Evolutionary conservation across 208 protist genomes (phyloP).

Genomic region (Leishmania guyanensis): DNA sequence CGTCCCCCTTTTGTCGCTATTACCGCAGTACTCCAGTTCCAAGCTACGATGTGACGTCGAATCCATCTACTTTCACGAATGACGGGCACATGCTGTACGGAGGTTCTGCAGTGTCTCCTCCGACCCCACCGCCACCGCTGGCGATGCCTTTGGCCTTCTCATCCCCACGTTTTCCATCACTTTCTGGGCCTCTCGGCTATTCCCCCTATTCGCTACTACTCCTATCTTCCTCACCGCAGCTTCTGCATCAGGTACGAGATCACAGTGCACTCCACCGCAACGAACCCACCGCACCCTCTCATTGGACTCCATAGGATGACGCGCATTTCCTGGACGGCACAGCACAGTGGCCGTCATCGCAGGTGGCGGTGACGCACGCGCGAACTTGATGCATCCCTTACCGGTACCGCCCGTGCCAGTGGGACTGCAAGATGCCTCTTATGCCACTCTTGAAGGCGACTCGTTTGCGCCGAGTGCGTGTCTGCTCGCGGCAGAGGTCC

Average conservation of each 20-base stretch:
- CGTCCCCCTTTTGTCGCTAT: neutral
- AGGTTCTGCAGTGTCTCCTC: neutral
- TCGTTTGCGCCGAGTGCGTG: neutral
- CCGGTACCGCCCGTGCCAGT: neutral
- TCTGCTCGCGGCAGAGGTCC: neutral
- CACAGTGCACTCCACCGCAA: neutral
- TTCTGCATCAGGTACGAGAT: neutral
- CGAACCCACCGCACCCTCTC: neutral
- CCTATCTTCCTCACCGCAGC: neutral
- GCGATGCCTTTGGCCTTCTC: neutral
- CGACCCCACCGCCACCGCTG: neutral
- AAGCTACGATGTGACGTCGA: neutral
- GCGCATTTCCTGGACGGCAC: neutral
- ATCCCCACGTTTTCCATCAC: neutral
- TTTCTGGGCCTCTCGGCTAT: neutral
- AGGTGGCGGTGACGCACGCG: neutral
- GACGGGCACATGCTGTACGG: neutral
- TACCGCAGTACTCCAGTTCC: neutral
- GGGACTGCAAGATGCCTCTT: neutral
- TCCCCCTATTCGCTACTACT: neutral
- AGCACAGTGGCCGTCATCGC: neutral
- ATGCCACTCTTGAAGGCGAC: neutral
- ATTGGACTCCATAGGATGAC: neutral
- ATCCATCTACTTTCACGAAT: neutral
- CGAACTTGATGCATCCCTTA: neutral